Evolutionary conservation across 768 basidiomycete species (phyloP).

Genomic region (Agaricus blazei): DNA sequence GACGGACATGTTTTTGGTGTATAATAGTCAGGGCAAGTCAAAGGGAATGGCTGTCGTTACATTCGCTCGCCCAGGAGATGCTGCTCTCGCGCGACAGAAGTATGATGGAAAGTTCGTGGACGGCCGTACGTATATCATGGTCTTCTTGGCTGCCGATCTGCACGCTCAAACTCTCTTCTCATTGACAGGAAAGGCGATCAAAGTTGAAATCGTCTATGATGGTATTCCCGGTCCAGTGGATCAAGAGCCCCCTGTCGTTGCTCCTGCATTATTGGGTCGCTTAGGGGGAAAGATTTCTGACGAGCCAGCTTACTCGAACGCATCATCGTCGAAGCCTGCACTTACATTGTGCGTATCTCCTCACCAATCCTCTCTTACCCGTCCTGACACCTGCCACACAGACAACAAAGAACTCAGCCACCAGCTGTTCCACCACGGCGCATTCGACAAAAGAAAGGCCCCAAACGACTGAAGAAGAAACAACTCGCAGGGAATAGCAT

Average conservation of each 20-base stretch:
- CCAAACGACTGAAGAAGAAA: conserved; percentile 63
- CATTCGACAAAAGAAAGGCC: conserved; percentile 63
- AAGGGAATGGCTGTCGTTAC: conserved; percentile 78
- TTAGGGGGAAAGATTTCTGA: conserved; percentile 11
- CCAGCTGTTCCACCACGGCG: conserved; percentile 29
- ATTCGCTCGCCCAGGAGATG: conserved; percentile 63
- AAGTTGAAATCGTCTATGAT: conserved; percentile 59
- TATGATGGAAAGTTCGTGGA: conserved; percentile 78
- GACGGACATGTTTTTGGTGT: conserved; percentile 64
- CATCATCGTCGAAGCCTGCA: background rate
- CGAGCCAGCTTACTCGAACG: background rate
- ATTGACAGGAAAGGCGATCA: conserved; percentile 56
- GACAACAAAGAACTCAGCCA: conserved; percentile 10
- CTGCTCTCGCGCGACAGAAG: conserved; percentile 55
- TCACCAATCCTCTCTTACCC: background rate
- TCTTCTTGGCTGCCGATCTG: background rate
- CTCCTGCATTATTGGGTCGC: conserved; percentile 5
- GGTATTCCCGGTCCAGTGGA: conserved; percentile 19
- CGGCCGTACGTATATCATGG: conserved; percentile 37
- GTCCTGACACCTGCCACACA: background rate
- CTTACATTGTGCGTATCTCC: conserved; percentile 6
- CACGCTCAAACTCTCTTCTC: background rate
- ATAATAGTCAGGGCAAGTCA: conserved; percentile 69
- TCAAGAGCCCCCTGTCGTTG: conserved; percentile 1
- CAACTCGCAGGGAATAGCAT: background rate